phyloP scores from a whole-genome alignment of 2,329 filamentous ascomycete genomes.

The Sporothrix dimorphospora region DNA sequence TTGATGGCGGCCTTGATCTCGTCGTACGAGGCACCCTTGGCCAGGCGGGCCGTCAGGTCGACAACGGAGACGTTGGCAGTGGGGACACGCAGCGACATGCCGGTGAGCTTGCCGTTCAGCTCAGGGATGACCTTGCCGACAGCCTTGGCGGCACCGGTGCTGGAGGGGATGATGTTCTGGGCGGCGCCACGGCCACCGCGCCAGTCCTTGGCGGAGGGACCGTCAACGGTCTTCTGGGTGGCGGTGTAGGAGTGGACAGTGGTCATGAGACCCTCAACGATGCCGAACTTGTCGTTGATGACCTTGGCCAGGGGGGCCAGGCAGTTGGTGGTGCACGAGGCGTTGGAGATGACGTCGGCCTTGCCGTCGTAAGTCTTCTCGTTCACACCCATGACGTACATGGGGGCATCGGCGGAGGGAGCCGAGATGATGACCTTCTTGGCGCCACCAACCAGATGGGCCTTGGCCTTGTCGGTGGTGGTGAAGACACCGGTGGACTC shows the following conservation, averaged over 20 bases:
- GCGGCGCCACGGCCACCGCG: slow-evolving; percentile 97
- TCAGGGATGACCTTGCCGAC: slow-evolving; percentile 99
- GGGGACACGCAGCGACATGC: slow-evolving; percentile 99
- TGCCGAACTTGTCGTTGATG: slow-evolving; percentile 96
- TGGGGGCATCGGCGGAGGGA: slow-evolving; percentile 92
- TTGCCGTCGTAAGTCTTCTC: slow-evolving; percentile 89
- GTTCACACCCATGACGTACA: slow-evolving; percentile 99
- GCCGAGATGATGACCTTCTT: slow-evolving; percentile 98
- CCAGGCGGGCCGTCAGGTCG: slow-evolving; percentile 89
- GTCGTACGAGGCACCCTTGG: slow-evolving; percentile 87
- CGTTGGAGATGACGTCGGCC: slow-evolving; percentile 95
- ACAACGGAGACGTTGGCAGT: slow-evolving; percentile 99
- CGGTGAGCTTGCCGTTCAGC: slow-evolving; percentile 99
- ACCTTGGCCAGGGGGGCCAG: slow-evolving; percentile 99
- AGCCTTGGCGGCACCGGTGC: slow-evolving; percentile 99
- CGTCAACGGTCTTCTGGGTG: slow-evolving; percentile 99
- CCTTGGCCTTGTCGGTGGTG: slow-evolving; percentile 92
- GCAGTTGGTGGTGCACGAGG: slow-evolving; percentile 99
- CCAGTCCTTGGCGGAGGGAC: slow-evolving; percentile 98
- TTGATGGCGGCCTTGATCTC: slow-evolving; percentile 93
- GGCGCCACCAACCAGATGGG: slow-evolving; percentile 93
- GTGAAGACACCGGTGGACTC: slow-evolving; percentile 99
- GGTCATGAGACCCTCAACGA: slow-evolving; percentile 99
- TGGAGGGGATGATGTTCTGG: slow-evolving; percentile 99
- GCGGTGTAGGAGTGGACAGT: slow-evolving; percentile 99